Base-by-base conservation (phyloP, 2,329 filamentous ascomycete species). In the Trichoderma brevicompactum region DNA sequence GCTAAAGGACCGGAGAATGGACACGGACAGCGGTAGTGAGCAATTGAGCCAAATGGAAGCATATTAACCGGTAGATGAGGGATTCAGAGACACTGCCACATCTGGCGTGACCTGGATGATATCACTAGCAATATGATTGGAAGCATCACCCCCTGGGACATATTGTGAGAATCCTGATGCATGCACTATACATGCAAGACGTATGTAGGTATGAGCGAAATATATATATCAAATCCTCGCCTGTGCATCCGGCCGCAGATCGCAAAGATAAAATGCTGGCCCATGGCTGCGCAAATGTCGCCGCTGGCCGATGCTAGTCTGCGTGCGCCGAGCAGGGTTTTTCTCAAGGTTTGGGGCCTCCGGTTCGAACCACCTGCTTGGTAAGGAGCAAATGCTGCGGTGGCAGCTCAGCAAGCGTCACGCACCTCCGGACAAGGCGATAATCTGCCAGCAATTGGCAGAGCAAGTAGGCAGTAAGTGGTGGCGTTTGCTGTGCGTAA, bases 21-120 rank as follows among this genome's bases (percentile, higher is more conserved):
- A 7, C 34, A 36, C 28, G 34, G 40, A 34, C 40, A 38, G 28
- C 9, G 40, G 49, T 15, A 36, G n/a, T 19, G n/a, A 38, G 15
- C 23, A 53, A 63, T 63, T 63, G 60, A 63, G 60, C 60, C 60
- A 52, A 46, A 13, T 54, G 60, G 10, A 40, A 43, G 15, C 60
- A 63, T 53, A 63, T 63, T 63, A 63, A 63, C 60, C 60, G 60
- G 60, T 54, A 63, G 48, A 63, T 63, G 60, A 63, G 58, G 58
- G 48, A 62, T 62, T 62, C 58, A 62, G 38, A 62, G 38, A 62
- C 48, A 62, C 58, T 62, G 58, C 48, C 58, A 62, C 58, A 43
- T 62, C 58, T 62, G 58, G 58, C 58, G 58, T 62, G 58, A 62
- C 58, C 40, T 63, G 60, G 28, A 54, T 63, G 60, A 63, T 63